Evolutionary conservation across 441 rosid species (phyloP).

Genomic region (Daphne laureola): DNA sequence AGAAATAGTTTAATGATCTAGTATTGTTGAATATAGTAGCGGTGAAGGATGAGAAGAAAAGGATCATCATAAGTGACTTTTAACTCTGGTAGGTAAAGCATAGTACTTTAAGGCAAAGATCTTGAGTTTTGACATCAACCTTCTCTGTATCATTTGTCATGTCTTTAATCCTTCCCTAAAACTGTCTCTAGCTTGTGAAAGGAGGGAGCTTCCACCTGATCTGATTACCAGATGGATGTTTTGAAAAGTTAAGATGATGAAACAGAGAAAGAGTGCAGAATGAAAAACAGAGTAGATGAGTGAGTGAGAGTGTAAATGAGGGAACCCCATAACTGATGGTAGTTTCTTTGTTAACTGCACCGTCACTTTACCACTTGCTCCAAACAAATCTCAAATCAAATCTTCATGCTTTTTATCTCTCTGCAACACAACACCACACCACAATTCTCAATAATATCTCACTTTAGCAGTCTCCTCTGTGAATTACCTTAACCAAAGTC

Average conservation of each 20-base stretch:
- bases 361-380: conserved; percentile 1
- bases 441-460: conserved; percentile 13
- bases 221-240: no score
- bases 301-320: neutral
- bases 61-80: no score
- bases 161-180: neutral
- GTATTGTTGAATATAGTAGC: no score
- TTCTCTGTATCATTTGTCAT: neutral
- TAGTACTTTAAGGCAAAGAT: no score
- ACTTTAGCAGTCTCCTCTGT: no score
- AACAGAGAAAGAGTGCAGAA: neutral
- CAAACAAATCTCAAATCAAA: neutral
- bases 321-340: conserved; percentile 7
- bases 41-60: no score
- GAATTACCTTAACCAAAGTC: neutral
- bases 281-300: no score
- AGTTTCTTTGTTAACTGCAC: conserved; percentile 8
- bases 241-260: no score
- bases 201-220: neutral
- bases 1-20: no score
- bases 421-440: conserved; percentile 12
- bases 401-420: conserved; percentile 9
- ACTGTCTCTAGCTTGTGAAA: neutral
- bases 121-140: no score
- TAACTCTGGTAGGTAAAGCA: no score